Evolutionary conservation across 306 rosid species (phyloP).

Genomic region (Trifolium pratense): DNA sequence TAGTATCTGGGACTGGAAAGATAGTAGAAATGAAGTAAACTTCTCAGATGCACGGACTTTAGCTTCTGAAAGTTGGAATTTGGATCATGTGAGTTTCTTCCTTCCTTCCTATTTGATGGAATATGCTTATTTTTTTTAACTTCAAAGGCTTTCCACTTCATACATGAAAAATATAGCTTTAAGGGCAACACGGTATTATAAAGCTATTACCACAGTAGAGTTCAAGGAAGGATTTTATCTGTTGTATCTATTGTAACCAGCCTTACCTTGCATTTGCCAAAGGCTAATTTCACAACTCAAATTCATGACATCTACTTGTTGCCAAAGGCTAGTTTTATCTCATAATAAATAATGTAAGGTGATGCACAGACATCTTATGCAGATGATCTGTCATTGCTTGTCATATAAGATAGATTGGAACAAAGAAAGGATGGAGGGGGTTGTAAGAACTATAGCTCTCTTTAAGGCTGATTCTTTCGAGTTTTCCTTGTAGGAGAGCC

Average conservation of each 20-base stretch:
- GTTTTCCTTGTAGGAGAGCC: slow-evolving; percentile 23
- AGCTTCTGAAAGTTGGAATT: slow-evolving; percentile 75
- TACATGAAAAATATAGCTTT: slow-evolving; percentile 4
- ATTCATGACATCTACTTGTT: not conserved
- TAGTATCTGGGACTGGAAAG: slow-evolving; percentile 92
- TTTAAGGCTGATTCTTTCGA: not conserved
- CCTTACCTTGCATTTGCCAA: not conserved
- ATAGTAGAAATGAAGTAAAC: slow-evolving; percentile 63
- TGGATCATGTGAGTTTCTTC: slow-evolving; percentile 69
- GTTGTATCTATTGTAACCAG: not conserved
- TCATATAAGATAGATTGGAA: not conserved
- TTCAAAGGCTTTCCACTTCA: slow-evolving; percentile 1
- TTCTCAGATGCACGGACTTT: slow-evolving; percentile 77
- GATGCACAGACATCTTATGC: not conserved
- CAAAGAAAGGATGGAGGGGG: not conserved
- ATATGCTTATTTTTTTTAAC: slow-evolving; percentile 19
- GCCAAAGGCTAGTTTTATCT: not conserved
- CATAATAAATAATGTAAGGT: not conserved
- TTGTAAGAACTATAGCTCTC: not conserved
- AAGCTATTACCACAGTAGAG: not conserved
- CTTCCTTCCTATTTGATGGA: slow-evolving; percentile 28
- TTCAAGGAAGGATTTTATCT: not conserved
- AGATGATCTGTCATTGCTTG: not conserved
- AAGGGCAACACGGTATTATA: not conserved
- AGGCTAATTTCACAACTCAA: not conserved